These are phyloP conservation scores for Eucalyptus cloeziana DNA, from an alignment of 345 rosid genomes.

Conservation along the genomic window DNA sequence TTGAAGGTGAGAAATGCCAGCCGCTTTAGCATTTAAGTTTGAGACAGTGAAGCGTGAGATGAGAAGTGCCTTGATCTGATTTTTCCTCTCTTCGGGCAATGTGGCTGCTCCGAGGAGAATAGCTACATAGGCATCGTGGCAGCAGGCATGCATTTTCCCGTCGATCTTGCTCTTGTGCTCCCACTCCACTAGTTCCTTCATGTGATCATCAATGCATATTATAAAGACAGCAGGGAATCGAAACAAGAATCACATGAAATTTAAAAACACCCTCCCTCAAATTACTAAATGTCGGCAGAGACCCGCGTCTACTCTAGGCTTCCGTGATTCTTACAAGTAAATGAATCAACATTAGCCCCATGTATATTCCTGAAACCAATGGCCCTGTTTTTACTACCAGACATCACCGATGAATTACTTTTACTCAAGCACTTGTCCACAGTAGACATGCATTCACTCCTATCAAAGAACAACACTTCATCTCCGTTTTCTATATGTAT, in stretches of 20 bases:
- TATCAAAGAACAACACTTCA: background rate
- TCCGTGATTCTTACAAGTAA: background rate
- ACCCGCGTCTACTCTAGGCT: background rate
- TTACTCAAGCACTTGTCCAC: background rate
- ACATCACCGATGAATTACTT: background rate
- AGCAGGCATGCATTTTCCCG: conserved; percentile 76
- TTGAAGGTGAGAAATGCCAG: background rate
- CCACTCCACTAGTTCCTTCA: conserved; percentile 66
- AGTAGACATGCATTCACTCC: background rate
- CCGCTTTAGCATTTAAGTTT: background rate
- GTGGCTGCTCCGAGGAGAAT: conserved; percentile 75
- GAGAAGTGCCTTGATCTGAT: conserved; percentile 27
- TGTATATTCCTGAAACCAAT: background rate
- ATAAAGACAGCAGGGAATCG: background rate
- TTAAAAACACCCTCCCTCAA: background rate
- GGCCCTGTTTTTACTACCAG: background rate
- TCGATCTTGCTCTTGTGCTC: conserved; percentile 49
- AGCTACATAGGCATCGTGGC: conserved; percentile 61
- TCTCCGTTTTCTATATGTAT: background rate
- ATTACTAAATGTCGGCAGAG: background rate
- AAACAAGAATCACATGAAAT: background rate
- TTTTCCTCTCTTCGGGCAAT: conserved; percentile 28
- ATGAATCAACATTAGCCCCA: background rate
- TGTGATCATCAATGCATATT: background rate
- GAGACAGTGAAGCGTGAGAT: background rate